Evolutionary conservation across 2,329 filamentous ascomycete species (phyloP), one percentile per base, ranked within the genome.

Genomic region (Sarocladiaceae sp.): DNA sequence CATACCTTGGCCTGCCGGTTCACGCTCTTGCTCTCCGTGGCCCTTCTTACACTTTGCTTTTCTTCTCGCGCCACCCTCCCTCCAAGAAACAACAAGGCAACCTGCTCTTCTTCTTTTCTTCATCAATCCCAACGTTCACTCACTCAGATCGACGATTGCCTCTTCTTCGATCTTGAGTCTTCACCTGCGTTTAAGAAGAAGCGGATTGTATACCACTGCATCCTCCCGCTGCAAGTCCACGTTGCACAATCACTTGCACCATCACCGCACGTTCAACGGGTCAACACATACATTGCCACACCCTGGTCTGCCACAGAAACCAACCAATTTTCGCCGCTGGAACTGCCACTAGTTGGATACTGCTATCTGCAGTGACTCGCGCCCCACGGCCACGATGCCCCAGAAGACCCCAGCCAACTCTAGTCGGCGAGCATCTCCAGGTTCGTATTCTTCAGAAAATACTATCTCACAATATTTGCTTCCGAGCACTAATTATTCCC

Each of bases 341-440:
- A 46, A 8, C 44, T 26, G 25, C 44, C n/a, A n/a, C n/a, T n/a
- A n/a, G n/a, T n/a, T 44, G 20, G 40, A 25, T 26, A 28, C 26
- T 31, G 28, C n/a, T 28, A 48, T n/a, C 44, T 48, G 44, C 44
- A 48, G n/a, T n/a, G 15, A 48, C 26, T 20, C 37, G 37, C 44
- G 11, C 40, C 8, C 22, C 13, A 6, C 28, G 23, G 40, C 44
- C 44, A 33, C 25, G 28, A 48, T 48, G 44, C 28, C 44, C n/a
- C 44, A 31, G 15, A 48, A 33, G 18, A 48, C 44, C 26, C 28
- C 44, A 17, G 44, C 44, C 44, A 48, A 48, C 28, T 48, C 44
- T 10, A 33, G 44, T 28, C 25, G 44, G 44, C 25, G 44, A 33
- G n/a, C 44, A 33, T 18, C 44, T 4, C n/a, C 44, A 48, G 44